Base-by-base conservation (phyloP, 23 red algal species). In the Rhodosorus marinus region DNA sequence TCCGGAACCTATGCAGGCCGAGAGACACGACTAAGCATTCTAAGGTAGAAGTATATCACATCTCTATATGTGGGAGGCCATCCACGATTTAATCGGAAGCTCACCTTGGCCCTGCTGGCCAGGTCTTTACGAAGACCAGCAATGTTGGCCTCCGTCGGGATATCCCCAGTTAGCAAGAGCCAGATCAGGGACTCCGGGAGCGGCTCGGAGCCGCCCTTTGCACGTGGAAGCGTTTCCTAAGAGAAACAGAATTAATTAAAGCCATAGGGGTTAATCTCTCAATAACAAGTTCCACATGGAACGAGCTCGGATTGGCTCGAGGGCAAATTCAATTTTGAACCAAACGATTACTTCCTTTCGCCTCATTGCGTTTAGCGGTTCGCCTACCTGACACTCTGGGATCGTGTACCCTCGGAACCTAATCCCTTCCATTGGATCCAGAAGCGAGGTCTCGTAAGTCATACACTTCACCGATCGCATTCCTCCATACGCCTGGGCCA, bases 361-460 rank as follows among this genome's bases (percentile, higher is more conserved):
- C n/a, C n/a, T n/a, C n/a, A n/a, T n/a, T n/a, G n/a, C n/a, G n/a
- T n/a, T n/a, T n/a, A n/a, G n/a, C n/a, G n/a, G n/a, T n/a, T n/a
- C n/a, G n/a, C n/a, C n/a, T n/a, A n/a, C n/a, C n/a, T 93, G 86
- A 57, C 86, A 93, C 17, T 93, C 86, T 6, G 86, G 86, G 29
- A 93, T 67, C 25, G 86, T 68, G 34, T 61, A 71, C n/a, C 76
- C 86, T 33, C 86, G 86, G 72, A 93, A 93, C 26, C 76, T 69
- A 60, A 93, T 93, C 43, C 86, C 86, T 29, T 82, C 75, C 57
- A 72, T 62, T 20, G 75, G 48, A 51, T 93, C 86, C 45, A 93
- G 52, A 35, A 82, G 65, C 34, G 86, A 93, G 7, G 86, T 93
- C 57, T 93, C 86, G 51, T 93, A 93, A 0, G 76, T 82, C 86